Percentiles rank a stretch among this genome's conserved stretches.
Evolutionary conservation across 495 filamentous ascomycete genomes (phyloP).

Genomic region (Chaetomium tenue): DNA sequence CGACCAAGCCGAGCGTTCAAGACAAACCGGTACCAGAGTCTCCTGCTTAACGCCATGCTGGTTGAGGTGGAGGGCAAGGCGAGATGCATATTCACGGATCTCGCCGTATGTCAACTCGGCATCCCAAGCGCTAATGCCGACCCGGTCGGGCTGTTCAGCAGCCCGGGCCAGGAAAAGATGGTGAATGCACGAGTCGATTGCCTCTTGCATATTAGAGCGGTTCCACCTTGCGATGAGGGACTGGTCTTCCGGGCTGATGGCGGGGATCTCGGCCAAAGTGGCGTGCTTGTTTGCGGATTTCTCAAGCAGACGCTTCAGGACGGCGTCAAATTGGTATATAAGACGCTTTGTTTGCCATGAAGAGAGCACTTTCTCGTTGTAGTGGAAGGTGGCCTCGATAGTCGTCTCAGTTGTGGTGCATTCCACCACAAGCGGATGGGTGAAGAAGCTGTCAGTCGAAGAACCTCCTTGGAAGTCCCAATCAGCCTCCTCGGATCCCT

Average conservation of each 20-base stretch:
- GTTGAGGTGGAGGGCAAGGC: slow-evolving; percentile 44
- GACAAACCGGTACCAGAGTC: slow-evolving; percentile 54
- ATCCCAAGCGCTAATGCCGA: slow-evolving; percentile 55
- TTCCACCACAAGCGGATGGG: slow-evolving; percentile 32
- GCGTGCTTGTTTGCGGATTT: background rate
- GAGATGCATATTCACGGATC: slow-evolving; percentile 37
- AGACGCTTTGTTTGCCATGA: slow-evolving; percentile 29
- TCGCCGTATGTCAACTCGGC: slow-evolving; percentile 56
- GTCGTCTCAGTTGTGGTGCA: slow-evolving; percentile 18
- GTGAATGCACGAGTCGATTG: slow-evolving; percentile 37
- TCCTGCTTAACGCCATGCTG: slow-evolving; percentile 45
- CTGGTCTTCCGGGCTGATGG: slow-evolving; percentile 26
- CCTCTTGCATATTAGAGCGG: background rate
- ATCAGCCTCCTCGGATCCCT: slow-evolving; percentile 1
- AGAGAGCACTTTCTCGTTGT: slow-evolving; percentile 28
- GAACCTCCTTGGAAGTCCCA: slow-evolving; percentile 24
- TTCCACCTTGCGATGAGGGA: slow-evolving; percentile 27
- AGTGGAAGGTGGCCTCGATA: slow-evolving; percentile 27
- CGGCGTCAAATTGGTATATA: slow-evolving; percentile 28
- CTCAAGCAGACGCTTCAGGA: slow-evolving; percentile 22
- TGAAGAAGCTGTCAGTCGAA: slow-evolving; percentile 31
- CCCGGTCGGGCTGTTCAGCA: slow-evolving; percentile 38
- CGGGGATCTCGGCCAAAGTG: slow-evolving; percentile 23
- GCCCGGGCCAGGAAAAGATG: slow-evolving; percentile 41
- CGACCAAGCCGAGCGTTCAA: slow-evolving; percentile 54